Evolutionary conservation across 306 rosid species (phyloP), one percentile per base, ranked within the genome.

Genomic region (Benincasa hispida): DNA sequence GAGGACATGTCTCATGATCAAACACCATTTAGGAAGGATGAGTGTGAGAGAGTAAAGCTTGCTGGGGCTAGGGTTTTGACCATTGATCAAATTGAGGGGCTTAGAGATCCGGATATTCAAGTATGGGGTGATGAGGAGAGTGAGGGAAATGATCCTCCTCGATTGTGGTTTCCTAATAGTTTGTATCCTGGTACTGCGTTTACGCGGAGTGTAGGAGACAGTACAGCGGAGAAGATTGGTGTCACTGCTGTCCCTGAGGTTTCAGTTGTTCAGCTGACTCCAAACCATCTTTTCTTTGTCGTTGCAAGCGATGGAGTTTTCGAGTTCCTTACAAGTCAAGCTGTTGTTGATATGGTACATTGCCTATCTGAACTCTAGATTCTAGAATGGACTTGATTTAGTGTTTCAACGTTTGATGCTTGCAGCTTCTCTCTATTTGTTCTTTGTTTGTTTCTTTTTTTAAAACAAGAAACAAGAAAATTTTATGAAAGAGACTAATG

Each of bases 241-340:
- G 99, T 90, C 34, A 85, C 85, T 75, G 96, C 98, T 39, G 83
- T 81, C 80, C 99, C 99, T 1, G 99, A 95, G 87, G 89, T 95
- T 55, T 83, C 84, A 35, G 28, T 78, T 14, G 88, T 92, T 80
- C 88, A 83, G 81, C 93, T 95, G 70, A 83, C 90, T 17, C 88
- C 92, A 14, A 85, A 90, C 83, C 91, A 95, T 88, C 87, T 85
- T 76, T 95, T 95, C 89, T 90, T 92, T 82, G 85, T 95, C 27
- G 88, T 95, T 59, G 99, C 99, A 68, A 95, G 99, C 74, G 99
- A 95, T 75, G 99, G 99, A 30, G 89, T 95, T 41, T 95, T 95
- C 15, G 98, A 95, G 89, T 95, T 95, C 88, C 86, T 95, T 78
- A 76, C 97, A 3, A 95, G 99, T 84, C 98, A 90, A 84, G 83